phyloP scores from a whole-genome alignment of 495 filamentous ascomycete species.

The Delitschia confertaspora region DNA sequence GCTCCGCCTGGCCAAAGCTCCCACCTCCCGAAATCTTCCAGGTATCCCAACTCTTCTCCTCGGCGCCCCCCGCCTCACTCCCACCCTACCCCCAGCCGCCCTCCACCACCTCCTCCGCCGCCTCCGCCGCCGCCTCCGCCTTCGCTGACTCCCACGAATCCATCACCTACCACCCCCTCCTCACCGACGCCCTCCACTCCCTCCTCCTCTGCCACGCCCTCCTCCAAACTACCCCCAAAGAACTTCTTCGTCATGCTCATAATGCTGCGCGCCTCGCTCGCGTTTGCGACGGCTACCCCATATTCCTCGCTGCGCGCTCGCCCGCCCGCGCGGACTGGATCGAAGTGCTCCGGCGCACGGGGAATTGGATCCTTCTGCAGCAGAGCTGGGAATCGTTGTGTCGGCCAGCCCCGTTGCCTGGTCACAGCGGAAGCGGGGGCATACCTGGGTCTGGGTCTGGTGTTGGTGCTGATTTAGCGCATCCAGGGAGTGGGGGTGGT shows the following conservation, averaged over 20 bases:
- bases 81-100: constrained; percentile 29
- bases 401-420: constrained; percentile 54
- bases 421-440: constrained; percentile 20
- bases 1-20: constrained; percentile 31
- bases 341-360: constrained; percentile 55
- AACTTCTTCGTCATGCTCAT: constrained; percentile 64
- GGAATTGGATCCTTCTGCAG: constrained; percentile 56
- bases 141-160: constrained; percentile 48
- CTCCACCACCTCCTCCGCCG: constrained; percentile 11
- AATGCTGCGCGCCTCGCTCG: constrained; percentile 68
- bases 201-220: constrained; percentile 65
- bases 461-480: no score
- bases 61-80: constrained; percentile 32
- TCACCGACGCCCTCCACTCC: constrained; percentile 66
- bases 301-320: constrained; percentile 64
- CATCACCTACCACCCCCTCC: constrained; percentile 68
- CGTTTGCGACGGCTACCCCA: constrained; percentile 67
- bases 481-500: constrained; percentile 37
- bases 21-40: constrained; percentile 35
- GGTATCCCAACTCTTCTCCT: constrained; percentile 34
- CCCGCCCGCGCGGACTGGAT: constrained; percentile 71
- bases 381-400: constrained; percentile 63
- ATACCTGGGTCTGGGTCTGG: no score
- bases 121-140: constrained; percentile 24
- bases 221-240: constrained; percentile 62